Evolutionary conservation across 495 filamentous ascomycete species (phyloP).

Genomic region (Halenospora varia): DNA sequence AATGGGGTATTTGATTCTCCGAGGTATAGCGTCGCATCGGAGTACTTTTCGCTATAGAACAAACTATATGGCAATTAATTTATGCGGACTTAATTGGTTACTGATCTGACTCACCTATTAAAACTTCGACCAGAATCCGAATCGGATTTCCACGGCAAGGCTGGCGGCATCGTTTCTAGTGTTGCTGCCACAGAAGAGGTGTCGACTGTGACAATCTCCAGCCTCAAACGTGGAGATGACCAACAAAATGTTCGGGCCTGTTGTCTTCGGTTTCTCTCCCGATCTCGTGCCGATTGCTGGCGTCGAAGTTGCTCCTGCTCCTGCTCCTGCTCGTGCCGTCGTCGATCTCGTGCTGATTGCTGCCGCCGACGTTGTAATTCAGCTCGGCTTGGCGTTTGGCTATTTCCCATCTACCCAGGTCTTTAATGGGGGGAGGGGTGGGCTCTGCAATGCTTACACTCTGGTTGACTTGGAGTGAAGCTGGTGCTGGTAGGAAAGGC

Average conservation of each 20-base stretch:
- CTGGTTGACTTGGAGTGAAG: background rate
- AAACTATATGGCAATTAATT: constrained; percentile 3
- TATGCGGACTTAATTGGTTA: background rate
- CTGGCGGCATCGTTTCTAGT: background rate
- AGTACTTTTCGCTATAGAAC: constrained; percentile 5
- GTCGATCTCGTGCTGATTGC: no score
- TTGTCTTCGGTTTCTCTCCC: background rate
- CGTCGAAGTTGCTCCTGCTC: background rate
- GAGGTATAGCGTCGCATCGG: constrained; percentile 7
- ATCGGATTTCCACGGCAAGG: no score
- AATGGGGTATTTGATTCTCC: constrained; percentile 9
- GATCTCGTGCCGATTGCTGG: background rate
- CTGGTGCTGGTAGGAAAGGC: background rate
- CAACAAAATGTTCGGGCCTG: no score
- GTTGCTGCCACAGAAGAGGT: background rate
- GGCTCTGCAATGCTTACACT: background rate
- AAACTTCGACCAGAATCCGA: constrained; percentile 15
- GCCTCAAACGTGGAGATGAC: no score
- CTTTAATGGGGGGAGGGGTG: background rate
- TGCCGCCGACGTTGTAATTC: no score
- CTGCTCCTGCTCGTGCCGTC: background rate
- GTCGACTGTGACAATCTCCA: background rate
- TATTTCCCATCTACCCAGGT: background rate
- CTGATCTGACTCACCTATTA: constrained; percentile 3
- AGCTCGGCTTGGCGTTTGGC: background rate